These are phyloP conservation scores for Catharanthus roseus DNA, from an alignment of 257 asterid genomes.

Conservation along the genomic window DNA sequence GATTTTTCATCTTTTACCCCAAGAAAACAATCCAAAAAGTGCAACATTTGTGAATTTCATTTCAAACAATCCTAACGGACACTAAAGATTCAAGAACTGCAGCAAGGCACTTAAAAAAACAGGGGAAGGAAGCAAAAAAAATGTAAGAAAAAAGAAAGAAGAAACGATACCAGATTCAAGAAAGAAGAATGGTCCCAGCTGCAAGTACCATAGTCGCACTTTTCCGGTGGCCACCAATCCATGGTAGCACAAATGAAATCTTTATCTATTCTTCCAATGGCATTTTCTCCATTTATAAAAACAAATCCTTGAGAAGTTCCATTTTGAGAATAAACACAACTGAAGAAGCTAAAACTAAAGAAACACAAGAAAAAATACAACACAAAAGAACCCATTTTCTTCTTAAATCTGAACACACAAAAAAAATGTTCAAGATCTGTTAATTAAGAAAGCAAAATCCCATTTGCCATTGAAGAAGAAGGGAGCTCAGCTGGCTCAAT, in stretches of 20 bases:
- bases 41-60: not conserved
- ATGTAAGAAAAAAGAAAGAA: not conserved
- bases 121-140: slow-evolving; percentile 8
- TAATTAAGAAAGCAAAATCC: not conserved
- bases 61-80: not conserved
- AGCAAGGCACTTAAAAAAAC: not conserved
- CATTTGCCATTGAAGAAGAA: not conserved
- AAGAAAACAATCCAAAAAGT: not conserved
- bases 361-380: not conserved
- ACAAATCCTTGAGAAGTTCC: slow-evolving; percentile 34
- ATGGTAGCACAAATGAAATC: slow-evolving; percentile 75
- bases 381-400: slow-evolving; percentile 5
- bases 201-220: slow-evolving; percentile 82
- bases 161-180: slow-evolving; percentile 62
- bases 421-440: slow-evolving; percentile 21
- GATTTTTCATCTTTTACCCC: not conserved
- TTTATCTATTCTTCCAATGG: slow-evolving; percentile 52
- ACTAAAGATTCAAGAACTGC: not conserved
- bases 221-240: slow-evolving; percentile 96
- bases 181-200: slow-evolving; percentile 78
- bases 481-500: not conserved
- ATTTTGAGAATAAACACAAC: slow-evolving; percentile 6
- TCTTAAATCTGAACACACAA: not conserved
- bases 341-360: not conserved
- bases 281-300: slow-evolving; percentile 36